These are phyloP conservation scores for Hibiscus trionum DNA, from an alignment of 345 rosid species.

Conservation along the genomic window DNA sequence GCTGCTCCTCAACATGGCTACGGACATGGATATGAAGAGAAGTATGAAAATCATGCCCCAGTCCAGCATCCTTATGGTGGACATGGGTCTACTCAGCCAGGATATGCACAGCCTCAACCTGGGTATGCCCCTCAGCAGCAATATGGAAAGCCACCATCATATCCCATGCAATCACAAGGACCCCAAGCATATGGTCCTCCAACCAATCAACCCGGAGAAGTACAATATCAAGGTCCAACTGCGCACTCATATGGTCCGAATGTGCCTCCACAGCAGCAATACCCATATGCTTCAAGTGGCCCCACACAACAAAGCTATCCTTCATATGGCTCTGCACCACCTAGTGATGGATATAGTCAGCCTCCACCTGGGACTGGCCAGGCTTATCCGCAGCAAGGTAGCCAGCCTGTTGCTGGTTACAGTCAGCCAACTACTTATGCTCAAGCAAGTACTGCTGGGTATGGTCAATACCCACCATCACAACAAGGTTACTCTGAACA, in stretches of 20 bases:
- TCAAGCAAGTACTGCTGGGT: slow-evolving; percentile 43
- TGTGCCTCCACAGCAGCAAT: slow-evolving; percentile 54
- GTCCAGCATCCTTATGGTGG: slow-evolving; percentile 54
- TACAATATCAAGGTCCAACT: slow-evolving; percentile 45
- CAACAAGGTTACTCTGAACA: slow-evolving; percentile 57
- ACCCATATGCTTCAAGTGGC: slow-evolving; percentile 55
- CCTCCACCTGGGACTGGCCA: slow-evolving; percentile 29
- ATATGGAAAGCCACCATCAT: slow-evolving; percentile 57
- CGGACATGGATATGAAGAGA: slow-evolving; percentile 65
- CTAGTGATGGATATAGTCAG: slow-evolving; percentile 54
- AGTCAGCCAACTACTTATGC: slow-evolving; percentile 42
- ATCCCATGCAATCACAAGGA: slow-evolving; percentile 46
- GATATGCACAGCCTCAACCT: slow-evolving; percentile 54
- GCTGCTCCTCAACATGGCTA: slow-evolving; percentile 51
- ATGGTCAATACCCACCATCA: slow-evolving; percentile 44
- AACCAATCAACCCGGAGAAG: slow-evolving; percentile 41
- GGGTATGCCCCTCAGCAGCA: slow-evolving; percentile 58
- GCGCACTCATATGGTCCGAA: slow-evolving; percentile 48
- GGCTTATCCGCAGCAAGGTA: slow-evolving; percentile 42
- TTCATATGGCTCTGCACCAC: slow-evolving; percentile 42
- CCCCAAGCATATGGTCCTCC: slow-evolving; percentile 58
- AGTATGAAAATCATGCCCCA: slow-evolving; percentile 46
- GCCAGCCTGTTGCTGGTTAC: slow-evolving; percentile 45
- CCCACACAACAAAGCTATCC: slow-evolving; percentile 56
- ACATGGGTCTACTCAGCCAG: slow-evolving; percentile 51